Evolutionary conservation across 2,329 filamentous ascomycete genomes (phyloP).

Genomic region (Mycosphaerelloides madeirae): DNA sequence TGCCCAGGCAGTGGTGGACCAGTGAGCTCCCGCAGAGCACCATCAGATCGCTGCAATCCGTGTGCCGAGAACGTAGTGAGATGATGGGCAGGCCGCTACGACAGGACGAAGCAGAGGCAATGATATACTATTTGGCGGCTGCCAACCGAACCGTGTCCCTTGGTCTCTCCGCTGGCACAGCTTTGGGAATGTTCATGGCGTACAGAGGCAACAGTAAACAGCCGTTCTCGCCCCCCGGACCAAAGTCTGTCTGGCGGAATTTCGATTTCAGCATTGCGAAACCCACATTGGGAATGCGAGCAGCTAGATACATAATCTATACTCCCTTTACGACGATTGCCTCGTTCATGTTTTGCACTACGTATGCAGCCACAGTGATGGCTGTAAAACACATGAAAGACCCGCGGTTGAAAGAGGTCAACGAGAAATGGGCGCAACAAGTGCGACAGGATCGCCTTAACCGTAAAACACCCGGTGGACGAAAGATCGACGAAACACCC

Average conservation of each 20-base stretch:
- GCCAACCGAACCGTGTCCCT: conserved; percentile 37
- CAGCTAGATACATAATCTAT: conserved; percentile 27
- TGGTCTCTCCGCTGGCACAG: conserved; percentile 33
- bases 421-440: conserved; percentile 31
- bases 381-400: conserved; percentile 36
- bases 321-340: conserved; percentile 28
- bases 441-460: conserved; percentile 19
- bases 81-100: conserved; percentile 36
- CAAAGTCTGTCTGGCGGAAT: no score
- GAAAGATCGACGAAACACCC: conserved; percentile 18
- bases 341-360: conserved; percentile 31
- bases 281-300: conserved; percentile 30
- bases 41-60: conserved; percentile 29
- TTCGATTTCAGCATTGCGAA: conserved; percentile 23
- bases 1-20: conserved; percentile 35
- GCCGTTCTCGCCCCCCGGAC: no score
- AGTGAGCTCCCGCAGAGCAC: conserved; percentile 27
- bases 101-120: conserved; percentile 40
- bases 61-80: conserved; percentile 26
- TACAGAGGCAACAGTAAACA: no score
- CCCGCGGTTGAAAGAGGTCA: conserved; percentile 38
- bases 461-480: conserved; percentile 7
- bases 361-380: conserved; percentile 32
- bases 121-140: conserved; percentile 39
- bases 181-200: conserved; percentile 19